Percentiles rank a stretch among this genome's conserved stretches.
phyloP scores from a whole-genome alignment of 805 yeast genomes.

The Lachancea sp. region DNA sequence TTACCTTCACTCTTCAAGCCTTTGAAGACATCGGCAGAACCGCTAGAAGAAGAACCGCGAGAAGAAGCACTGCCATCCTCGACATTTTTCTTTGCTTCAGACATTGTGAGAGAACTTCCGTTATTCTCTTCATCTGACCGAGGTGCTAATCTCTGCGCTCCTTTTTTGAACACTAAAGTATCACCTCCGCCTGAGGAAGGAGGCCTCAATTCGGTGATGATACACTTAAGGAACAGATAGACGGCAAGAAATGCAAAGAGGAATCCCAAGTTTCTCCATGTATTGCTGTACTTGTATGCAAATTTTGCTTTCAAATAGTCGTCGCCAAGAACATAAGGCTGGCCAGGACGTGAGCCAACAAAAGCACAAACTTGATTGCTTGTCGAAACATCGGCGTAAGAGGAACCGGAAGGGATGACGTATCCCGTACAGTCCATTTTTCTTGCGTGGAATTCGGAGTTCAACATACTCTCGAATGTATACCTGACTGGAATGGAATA shows the following conservation, averaged over 20 bases:
- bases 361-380: conserved; percentile 47
- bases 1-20: conserved; percentile 29
- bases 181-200: conserved; percentile 32
- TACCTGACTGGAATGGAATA: conserved; percentile 49
- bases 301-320: conserved; percentile 44
- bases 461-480: conserved; percentile 54
- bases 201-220: conserved; percentile 22
- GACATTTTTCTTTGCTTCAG: conserved; percentile 8
- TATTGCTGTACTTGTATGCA: conserved; percentile 48
- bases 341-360: conserved; percentile 56
- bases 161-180: conserved; percentile 45
- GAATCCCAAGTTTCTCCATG: conserved; percentile 80
- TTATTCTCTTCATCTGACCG: conserved; percentile 18
- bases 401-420: conserved; percentile 51
- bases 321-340: conserved; percentile 49
- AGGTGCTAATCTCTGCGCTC: conserved; percentile 33
- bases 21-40: conserved; percentile 17
- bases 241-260: conserved; percentile 40
- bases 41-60: conserved; percentile 1
- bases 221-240: conserved; percentile 17
- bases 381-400: conserved; percentile 37
- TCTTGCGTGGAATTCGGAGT: conserved; percentile 47
- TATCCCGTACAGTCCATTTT: conserved; percentile 27
- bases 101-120: conserved; percentile 9
- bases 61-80: conserved; percentile 1